Base-by-base conservation (phyloP, 768 basidiomycete species). In the Leccinum imitatum region DNA sequence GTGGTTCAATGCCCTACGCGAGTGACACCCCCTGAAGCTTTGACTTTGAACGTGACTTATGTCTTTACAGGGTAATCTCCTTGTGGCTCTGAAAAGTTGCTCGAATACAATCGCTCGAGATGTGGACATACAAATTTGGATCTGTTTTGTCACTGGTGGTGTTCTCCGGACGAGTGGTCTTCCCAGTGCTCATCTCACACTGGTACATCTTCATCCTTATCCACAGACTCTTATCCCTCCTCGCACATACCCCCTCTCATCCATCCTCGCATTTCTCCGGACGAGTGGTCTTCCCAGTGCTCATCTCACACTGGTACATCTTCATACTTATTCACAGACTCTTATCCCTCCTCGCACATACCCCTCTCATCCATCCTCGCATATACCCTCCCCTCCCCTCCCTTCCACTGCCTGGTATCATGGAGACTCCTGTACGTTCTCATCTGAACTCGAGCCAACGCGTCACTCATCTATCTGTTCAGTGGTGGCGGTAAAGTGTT, bases 81-180 rank as follows among this genome's bases (percentile, higher is more conserved):
- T 23, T 64, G 64, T 60, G 66, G 61, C 56, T 58, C 44, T 62
- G 46, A 47, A 21, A 56, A 25, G 27, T 47, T 50, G 50, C 50
- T 50, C 25, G 48, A 53, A 73, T 53, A 63, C 72, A 74, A 73
- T 74, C 70, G 59, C 57, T 55, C 53, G 58, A 46, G 52, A n/a
- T 55, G 62, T 63, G 54, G 60, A 62, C 52, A 0, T 59, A 69
- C 61, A 72, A 74, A 73, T 53, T 35, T 50, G 14, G 53, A 19
- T 48, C 37, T 62, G 60, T 61, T 7, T 51, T 31, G 27, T 2
- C 61, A 35, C 39, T 35, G 44, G 44, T 35, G 33, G 47, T 50
- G 56, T 23, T 41, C 55, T 48, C 30, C 50, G 54, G 17, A 50
- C 51, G 17, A 17, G 39, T 30, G 19, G n/a, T 25, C 19, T 41